A percentile compares a stretch with the other conserved stretches of the same genome.
These are phyloP conservation scores for Colletotrichum horii DNA, from an alignment of 2,329 filamentous ascomycete genomes.

Conservation along the genomic window DNA sequence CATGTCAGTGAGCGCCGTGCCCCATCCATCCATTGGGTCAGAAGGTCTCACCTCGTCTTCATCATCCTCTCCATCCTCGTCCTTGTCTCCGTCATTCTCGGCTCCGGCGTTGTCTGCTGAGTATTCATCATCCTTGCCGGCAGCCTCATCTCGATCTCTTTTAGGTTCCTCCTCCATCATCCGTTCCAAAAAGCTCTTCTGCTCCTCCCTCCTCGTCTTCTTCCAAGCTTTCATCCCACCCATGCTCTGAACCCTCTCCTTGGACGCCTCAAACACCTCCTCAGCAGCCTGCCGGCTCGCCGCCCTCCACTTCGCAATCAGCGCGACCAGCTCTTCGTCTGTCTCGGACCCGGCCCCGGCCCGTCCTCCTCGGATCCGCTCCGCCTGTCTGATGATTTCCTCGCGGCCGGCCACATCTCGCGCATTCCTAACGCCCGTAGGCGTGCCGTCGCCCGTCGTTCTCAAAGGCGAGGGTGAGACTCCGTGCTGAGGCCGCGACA, in stretches of 20 bases:
- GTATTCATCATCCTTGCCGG: not conserved
- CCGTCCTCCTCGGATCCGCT: not conserved
- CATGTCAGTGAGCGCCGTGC: not conserved
- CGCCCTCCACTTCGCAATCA: slow-evolving; percentile 21
- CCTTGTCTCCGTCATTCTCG: not conserved
- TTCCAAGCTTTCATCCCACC: slow-evolving; percentile 10
- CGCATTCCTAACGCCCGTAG: not conserved
- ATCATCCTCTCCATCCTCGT: not conserved
- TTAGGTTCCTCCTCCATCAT: slow-evolving; percentile 31
- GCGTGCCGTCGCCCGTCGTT: not conserved
- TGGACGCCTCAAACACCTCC: slow-evolving; percentile 17
- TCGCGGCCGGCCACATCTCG: slow-evolving; percentile 9
- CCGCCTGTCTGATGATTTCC: slow-evolving; percentile 16
- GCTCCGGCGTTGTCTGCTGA: not conserved
- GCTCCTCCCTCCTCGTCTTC: slow-evolving; percentile 21
- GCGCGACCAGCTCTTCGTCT: slow-evolving; percentile 6
- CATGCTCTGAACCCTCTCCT: slow-evolving; percentile 6
- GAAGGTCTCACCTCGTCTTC: not conserved
- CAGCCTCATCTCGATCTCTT: not conserved
- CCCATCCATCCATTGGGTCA: not conserved
- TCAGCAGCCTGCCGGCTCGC: slow-evolving; percentile 21
- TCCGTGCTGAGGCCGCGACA: not conserved
- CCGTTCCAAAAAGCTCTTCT: slow-evolving; percentile 35
- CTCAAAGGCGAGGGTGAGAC: not conserved
- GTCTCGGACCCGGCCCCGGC: not conserved